Evolutionary conservation across 495 filamentous ascomycete genomes (phyloP).

Genomic region (Penicillium cataractarum): DNA sequence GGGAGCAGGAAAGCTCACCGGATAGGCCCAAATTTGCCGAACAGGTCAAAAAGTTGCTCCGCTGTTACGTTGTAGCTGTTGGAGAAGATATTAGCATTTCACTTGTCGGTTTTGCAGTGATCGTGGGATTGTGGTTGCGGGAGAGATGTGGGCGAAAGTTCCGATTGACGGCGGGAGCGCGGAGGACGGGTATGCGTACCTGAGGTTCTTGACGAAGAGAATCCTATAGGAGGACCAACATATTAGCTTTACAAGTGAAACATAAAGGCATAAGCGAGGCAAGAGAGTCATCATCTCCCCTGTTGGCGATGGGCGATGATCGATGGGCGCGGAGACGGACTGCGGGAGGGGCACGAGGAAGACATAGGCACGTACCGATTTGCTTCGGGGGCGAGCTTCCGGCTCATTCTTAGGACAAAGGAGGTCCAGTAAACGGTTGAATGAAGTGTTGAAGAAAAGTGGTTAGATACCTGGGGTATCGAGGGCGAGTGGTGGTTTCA

Average conservation of each 20-base stretch:
- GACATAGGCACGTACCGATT: slow-evolving; percentile 68
- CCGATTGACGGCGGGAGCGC: slow-evolving; percentile 11
- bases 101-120: not conserved
- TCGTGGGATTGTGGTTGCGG: not conserved
- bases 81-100: slow-evolving; percentile 3
- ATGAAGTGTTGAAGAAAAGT: slow-evolving; percentile 21
- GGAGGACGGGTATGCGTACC: slow-evolving; percentile 54
- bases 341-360: slow-evolving; percentile 40
- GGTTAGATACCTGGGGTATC: slow-evolving; percentile 35
- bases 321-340: not conserved
- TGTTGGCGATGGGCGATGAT: slow-evolving; percentile 17
- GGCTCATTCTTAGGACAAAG: slow-evolving; percentile 51
- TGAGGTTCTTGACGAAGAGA: slow-evolving; percentile 98
- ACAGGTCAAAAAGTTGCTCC: slow-evolving; percentile 92
- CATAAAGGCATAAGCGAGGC: not conserved
- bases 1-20: slow-evolving; percentile 59
- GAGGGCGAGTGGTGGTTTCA: slow-evolving; percentile 19
- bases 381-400: slow-evolving; percentile 93
- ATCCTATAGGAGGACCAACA: slow-evolving; percentile 57
- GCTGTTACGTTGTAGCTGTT: slow-evolving; percentile 91
- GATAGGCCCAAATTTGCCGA: slow-evolving; percentile 92
- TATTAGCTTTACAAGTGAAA: slow-evolving; percentile 11
- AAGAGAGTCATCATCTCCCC: not conserved
- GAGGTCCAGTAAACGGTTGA: slow-evolving; percentile 2
- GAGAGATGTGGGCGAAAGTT: slow-evolving; percentile 7